Evolutionary conservation across 2,329 filamentous ascomycete species (phyloP).

Genomic region (Emmonsiellopsis sp.): DNA sequence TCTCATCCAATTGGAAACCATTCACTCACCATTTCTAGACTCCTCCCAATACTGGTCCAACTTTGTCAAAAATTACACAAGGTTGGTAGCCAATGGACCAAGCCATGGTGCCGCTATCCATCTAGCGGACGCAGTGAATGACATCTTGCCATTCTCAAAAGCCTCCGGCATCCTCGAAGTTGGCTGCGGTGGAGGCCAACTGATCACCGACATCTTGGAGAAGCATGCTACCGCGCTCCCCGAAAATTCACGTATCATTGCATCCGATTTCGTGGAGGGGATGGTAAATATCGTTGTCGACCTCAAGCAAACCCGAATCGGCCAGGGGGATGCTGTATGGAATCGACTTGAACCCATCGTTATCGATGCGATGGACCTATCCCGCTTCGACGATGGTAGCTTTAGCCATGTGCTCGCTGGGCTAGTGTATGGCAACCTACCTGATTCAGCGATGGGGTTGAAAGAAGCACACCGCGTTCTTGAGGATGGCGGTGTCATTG

Average conservation of each 20-base stretch:
- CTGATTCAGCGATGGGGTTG: not conserved
- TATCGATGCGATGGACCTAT: not conserved
- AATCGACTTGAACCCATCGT: not conserved
- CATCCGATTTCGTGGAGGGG: slow-evolving; percentile 1
- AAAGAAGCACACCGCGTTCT: not conserved
- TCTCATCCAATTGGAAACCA: too few relatives aligned
- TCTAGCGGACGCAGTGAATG: not conserved
- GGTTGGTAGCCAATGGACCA: not conserved
- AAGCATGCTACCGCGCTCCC: not conserved
- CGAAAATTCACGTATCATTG: not conserved
- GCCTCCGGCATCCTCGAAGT: not conserved
- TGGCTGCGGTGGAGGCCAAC: not conserved
- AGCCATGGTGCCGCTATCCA: not conserved
- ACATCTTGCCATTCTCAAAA: not conserved
- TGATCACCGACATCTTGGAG: not conserved
- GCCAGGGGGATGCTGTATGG: not conserved
- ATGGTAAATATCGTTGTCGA: not conserved
- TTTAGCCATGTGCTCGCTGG: not conserved
- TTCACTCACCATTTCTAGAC: not conserved
- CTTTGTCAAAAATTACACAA: not conserved
- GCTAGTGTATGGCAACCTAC: not conserved
- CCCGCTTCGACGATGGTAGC: not conserved
- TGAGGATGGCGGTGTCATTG: not conserved
- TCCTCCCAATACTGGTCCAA: not conserved
- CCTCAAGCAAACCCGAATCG: not conserved